A percentile compares a stretch with the other conserved stretches of the same genome.
Evolutionary conservation across 2,329 filamentous ascomycete species (phyloP).

Genomic region (Blumeriella jaapii): DNA sequence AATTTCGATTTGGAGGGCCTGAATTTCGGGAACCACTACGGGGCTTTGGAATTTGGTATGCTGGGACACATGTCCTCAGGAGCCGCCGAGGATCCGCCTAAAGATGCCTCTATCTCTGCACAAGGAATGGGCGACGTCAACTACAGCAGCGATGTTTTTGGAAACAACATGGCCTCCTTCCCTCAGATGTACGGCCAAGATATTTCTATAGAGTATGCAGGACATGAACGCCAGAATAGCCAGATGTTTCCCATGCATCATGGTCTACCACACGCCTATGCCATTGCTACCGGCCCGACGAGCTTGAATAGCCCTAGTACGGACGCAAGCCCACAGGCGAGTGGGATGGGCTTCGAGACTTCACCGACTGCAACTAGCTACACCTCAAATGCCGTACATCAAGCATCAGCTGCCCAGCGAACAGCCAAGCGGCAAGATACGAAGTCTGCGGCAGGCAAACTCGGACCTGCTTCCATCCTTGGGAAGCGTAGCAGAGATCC

Average conservation of each 20-base stretch:
- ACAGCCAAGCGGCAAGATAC: constrained; percentile 24
- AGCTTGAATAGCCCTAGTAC: constrained; percentile 54
- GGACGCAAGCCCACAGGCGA: constrained; percentile 48
- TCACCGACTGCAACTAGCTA: constrained; percentile 35
- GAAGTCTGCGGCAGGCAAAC: constrained; percentile 18
- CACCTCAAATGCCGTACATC: constrained; percentile 14
- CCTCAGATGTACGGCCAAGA: constrained; percentile 36
- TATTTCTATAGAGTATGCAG: constrained; percentile 42
- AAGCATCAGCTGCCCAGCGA: constrained; percentile 14
- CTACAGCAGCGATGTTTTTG: constrained; percentile 22
- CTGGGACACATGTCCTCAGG: constrained; percentile 93
- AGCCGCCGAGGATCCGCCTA: constrained; percentile 65
- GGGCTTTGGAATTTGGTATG: constrained; percentile 91
- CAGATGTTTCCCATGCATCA: constrained; percentile 37
- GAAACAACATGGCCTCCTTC: constrained; percentile 31
- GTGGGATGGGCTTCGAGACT: constrained; percentile 41
- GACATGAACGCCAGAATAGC: constrained; percentile 26
- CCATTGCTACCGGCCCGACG: constrained; percentile 50
- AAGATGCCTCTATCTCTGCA: constrained; percentile 41
- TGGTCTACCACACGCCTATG: constrained; percentile 52
- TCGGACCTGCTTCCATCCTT: constrained; percentile 22
- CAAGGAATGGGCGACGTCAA: constrained; percentile 33
- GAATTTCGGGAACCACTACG: constrained; percentile 94
- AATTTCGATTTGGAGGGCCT: constrained; percentile 92
- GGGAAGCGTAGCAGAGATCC: constrained; percentile 58